Evolutionary conservation across 306 rosid species (phyloP), one percentile per base, ranked within the genome.

Genomic region (Pterocarpus santalinus): DNA sequence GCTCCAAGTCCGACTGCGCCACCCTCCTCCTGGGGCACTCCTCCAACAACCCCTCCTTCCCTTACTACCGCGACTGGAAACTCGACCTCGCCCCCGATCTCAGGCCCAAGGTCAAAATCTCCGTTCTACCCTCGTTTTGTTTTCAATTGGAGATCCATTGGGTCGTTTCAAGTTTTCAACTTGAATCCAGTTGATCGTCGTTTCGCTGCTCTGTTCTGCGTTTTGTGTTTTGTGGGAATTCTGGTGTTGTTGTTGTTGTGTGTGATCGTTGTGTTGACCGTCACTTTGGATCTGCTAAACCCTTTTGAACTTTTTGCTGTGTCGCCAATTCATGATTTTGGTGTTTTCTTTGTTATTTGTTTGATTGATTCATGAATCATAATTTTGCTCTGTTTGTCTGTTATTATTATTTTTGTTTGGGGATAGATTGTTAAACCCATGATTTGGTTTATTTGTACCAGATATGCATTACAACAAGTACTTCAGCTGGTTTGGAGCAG

Each of bases 401-500:
- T 32, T 70, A 0, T 51, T 43, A 5, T 43, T 43, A 8, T 0
- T 43, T 43, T 56, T 38, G 36, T 0, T 16, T 7, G 11, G 33
- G 78, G 68, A 7, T 46, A 58, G 35, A 75, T 55, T 41, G 65
- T 64, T 17, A 43, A 74, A 57, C 4, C n/a, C n/a, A 13, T 51
- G 41, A 38, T 38, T 38, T 57, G 0, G 87, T 62, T 3, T 1
- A 17, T 70, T 3, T 79, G 7, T 88, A 39, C 58, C 82, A 92
- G 98, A 89, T 92, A 84, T 88, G 92, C 75, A 78, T 94, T 69
- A 87, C 91, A 10, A 88, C 97, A 6, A 92, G 97, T 76, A 95
- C 97, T 86, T 91, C 98, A 32, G 97, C 94, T 63, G 92, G 93
- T 71, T 83, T 95, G 76, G 96, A 93, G 79, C 99, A 95, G 87